Base-by-base conservation (phyloP, 805 yeast species). In the Candida arabinofermentans region DNA sequence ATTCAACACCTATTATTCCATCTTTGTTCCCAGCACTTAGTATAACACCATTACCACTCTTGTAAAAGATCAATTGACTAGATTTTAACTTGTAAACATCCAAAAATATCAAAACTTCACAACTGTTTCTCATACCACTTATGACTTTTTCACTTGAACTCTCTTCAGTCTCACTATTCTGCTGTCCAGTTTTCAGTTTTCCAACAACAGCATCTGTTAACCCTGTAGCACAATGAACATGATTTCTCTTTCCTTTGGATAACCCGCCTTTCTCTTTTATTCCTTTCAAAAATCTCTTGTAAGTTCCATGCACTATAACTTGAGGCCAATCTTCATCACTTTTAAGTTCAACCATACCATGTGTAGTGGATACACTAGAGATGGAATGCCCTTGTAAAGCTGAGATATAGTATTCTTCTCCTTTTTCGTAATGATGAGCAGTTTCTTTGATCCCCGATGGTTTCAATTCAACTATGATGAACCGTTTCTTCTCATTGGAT, bases 341-440 rank as follows among this genome's bases (percentile, higher is more conserved):
- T 2, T 66, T 3, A 32, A n/a, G 4, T 37, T 35, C 8, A 59
- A 37, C 16, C 58, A 46, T n/a, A 54, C 54, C 34, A 79, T 54
- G 27, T 57, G 67, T 36, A 40, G 57, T 23, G 77, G 60, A 23
- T 1, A 80, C 67, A 0, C 53, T 43, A 26, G 60, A 57, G 5
- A 91, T 64, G 0, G 95, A 80, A 61, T 93, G 99, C 4, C 99
- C 99, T 62, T 93, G 99, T 39, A 83, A 82, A 3, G 99, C 98
- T 57, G 97, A 78, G n/a, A 91, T 77, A 9, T 39, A 54, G 10
- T 58, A 62, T 4, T 51, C 64, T 7, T 9, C 19, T 5, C 16
- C 34, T 3, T 36, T 29, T 10, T 34, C 30, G 24, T 41, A 46
- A n/a, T 24, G 29, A 13, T 26, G 29, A 9, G 6, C 8, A 23